Evolutionary conservation across 108 stramenopile species (phyloP).

Genomic region (Skeletonema tropicum): DNA sequence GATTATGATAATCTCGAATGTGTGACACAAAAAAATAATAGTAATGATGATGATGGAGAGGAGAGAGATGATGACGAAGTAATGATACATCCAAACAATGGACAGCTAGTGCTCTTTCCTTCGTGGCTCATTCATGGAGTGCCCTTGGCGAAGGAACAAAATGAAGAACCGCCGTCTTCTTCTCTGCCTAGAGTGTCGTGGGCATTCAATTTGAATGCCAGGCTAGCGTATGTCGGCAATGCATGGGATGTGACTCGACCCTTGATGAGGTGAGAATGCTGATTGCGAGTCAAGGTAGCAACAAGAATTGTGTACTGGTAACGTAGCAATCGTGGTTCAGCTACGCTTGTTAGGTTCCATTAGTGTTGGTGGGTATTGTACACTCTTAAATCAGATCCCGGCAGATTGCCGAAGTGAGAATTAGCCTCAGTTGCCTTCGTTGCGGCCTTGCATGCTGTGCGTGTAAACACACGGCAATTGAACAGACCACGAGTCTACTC

Average conservation of each 20-base stretch:
- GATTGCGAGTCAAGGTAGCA: too few species aligned
- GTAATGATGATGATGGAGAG: not conserved
- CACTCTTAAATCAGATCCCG: too few species aligned
- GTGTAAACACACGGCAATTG: too few species aligned
- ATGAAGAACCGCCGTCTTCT: not conserved
- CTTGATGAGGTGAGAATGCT: not conserved
- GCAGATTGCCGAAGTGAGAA: too few species aligned
- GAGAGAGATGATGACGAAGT: slow-evolving; percentile 14
- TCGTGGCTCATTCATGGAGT: slow-evolving; percentile 31
- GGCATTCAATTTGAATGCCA: slow-evolving; percentile 32
- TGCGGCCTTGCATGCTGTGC: too few species aligned
- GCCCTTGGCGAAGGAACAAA: not conserved
- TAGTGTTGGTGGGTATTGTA: too few species aligned
- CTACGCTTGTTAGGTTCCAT: too few species aligned
- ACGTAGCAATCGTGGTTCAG: too few species aligned
- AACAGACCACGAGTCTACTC: too few species aligned
- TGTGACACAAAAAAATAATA: not conserved
- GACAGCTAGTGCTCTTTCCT: slow-evolving; percentile 26
- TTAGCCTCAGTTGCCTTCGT: too few species aligned
- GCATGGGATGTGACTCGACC: slow-evolving; percentile 26
- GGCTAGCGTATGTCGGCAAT: slow-evolving; percentile 22
- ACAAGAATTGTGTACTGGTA: too few species aligned
- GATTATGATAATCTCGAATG: not conserved
- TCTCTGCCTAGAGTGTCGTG: slow-evolving; percentile 25
- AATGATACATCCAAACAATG: slow-evolving; percentile 24